phyloP scores from a whole-genome alignment of 257 asterid species.

The Solanum megistacrolobum region DNA sequence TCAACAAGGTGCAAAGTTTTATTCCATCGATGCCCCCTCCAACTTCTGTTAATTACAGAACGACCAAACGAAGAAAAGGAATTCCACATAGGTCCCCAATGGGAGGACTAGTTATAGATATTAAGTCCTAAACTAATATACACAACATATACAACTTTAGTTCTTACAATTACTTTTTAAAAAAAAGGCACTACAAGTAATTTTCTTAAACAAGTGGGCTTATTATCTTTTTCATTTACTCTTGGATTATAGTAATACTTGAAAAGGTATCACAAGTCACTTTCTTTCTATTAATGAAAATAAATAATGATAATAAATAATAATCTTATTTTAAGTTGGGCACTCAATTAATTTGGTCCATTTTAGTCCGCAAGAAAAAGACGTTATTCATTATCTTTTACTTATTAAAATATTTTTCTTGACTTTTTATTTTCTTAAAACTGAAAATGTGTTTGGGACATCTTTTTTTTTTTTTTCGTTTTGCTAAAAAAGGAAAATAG shows the following conservation, averaged over 20 bases:
- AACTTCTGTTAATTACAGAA: slow-evolving; percentile 15
- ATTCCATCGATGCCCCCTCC: slow-evolving; percentile 26
- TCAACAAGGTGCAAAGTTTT: slow-evolving; percentile 10
- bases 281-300: not conserved
- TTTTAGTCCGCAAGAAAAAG: not conserved
- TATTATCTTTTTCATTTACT: not conserved
- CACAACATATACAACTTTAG: not conserved
- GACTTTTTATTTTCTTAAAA: too few relatives aligned
- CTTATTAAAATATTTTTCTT: not conserved
- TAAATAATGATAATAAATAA: not conserved
- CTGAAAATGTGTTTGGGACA: too few relatives aligned
- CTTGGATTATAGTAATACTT: not conserved
- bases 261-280: not conserved
- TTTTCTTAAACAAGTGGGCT: too few relatives aligned
- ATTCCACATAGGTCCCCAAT: slow-evolving; percentile 26
- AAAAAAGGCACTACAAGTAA: too few relatives aligned
- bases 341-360: not conserved
- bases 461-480: too few relatives aligned
- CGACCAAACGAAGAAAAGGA: slow-evolving; percentile 23
- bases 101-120: slow-evolving; percentile 19
- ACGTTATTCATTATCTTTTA: not conserved
- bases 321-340: not conserved
- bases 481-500: too few relatives aligned
- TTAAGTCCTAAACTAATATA: not conserved
- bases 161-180: not conserved